Evolutionary conservation across 495 filamentous ascomycete species (phyloP), one percentile per base, ranked within the genome.

Genomic region (Pseudotulostoma volvatum): DNA sequence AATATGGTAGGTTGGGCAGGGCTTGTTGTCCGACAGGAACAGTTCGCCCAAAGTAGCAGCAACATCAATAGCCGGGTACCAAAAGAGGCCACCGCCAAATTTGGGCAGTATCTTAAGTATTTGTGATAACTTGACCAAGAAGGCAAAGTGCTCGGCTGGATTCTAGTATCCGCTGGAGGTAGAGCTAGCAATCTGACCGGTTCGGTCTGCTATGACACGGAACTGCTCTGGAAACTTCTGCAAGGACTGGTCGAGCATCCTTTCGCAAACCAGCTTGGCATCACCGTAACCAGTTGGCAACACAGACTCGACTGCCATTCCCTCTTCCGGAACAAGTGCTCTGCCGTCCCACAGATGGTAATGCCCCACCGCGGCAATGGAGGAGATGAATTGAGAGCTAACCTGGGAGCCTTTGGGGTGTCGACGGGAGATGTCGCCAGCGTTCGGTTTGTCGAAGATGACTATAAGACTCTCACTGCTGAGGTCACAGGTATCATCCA

Each of bases 331-430:
- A 0, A 71, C 59, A 2, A 39, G 8, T 1, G 31, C 36, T 4
- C 47, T 37, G 0, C 56, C 55, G 4, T 18, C 53, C 31, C 38
- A 23, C 1, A 61, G 38, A 0, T 59, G 56, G 33, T 68, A 61
- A 18, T 60, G 43, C 0, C 69, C 68, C 1, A 75, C 66, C 0
- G 55, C 51, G 1, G 53, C 57, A 33, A 76, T 68, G 0, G 72
- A 76, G 0, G 72, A 77, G 2, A 76, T 51, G 17, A 77, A 55
- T 42, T 72, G 67, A 41, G 72, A 71, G 0, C 39, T 44, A 8
- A 70, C 25, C 32, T 59, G 59, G 34, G 43, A 49, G 1, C 37
- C 18, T 15, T 46, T 5, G 3, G 30, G 9, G 3, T 19, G 28
- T 1, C 25, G 23, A 1, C 33, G 20, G 0, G 59, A 49, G 4